A percentile compares a stretch with the other conserved stretches of the same genome.
Evolutionary conservation across 257 asterid species (phyloP).

Genomic region (Fraxinus quadrangulata): DNA sequence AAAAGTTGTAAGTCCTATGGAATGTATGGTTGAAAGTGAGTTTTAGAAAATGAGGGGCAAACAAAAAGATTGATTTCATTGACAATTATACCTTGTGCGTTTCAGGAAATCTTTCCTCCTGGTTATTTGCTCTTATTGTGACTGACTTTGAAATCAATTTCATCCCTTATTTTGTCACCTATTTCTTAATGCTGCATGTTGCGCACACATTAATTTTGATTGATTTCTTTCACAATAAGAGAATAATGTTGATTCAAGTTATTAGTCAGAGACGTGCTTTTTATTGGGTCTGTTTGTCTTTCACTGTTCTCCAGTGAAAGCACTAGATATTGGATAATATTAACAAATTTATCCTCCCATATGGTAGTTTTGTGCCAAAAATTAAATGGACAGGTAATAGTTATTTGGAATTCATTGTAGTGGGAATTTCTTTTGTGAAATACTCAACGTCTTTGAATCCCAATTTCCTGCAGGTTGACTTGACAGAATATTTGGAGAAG

Average conservation of each 20-base stretch:
- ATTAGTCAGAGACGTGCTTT: constrained; percentile 10
- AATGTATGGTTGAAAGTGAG: no score
- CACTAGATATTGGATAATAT: constrained; percentile 13
- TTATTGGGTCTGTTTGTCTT: background rate
- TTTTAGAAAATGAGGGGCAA: no score
- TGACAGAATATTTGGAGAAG: constrained; percentile 93
- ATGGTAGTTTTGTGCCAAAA: constrained; percentile 11
- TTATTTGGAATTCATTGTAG: constrained; percentile 5
- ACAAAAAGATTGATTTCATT: background rate
- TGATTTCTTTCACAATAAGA: constrained; percentile 8
- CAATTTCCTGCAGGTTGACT: constrained; percentile 71
- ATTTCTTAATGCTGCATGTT: background rate
- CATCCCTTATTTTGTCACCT: constrained; percentile 4
- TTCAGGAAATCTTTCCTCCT: constrained; percentile 7
- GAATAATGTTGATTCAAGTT: background rate
- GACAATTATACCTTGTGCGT: background rate
- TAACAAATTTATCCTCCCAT: constrained; percentile 5
- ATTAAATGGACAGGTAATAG: constrained; percentile 4
- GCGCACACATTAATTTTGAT: background rate
- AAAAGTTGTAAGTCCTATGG: no score
- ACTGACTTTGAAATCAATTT: background rate
- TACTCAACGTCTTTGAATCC: constrained; percentile 20
- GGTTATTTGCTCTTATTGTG: background rate
- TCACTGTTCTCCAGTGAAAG: constrained; percentile 4
- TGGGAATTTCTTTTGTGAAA: constrained; percentile 1